phyloP scores from a whole-genome alignment of 768 basidiomycete species.

The Antrodiella citrinella region DNA sequence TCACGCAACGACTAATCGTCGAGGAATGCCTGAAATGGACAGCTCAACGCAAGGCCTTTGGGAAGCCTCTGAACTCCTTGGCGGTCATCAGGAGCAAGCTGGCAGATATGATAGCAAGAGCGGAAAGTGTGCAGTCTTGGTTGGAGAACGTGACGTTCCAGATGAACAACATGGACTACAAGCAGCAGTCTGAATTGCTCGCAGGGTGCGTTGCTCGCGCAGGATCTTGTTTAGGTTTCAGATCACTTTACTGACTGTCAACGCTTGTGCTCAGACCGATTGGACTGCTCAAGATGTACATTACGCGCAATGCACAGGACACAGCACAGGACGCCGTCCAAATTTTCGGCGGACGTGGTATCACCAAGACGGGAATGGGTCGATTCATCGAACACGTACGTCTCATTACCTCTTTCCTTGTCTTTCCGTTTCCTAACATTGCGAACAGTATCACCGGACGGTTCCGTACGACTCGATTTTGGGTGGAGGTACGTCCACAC shows the following conservation, averaged over 20 bases:
- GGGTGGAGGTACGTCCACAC: slow-evolving; percentile 27
- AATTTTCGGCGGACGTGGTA: slow-evolving; percentile 81
- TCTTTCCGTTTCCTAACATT: neutral
- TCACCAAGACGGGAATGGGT: slow-evolving; percentile 80
- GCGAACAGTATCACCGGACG: slow-evolving; percentile 31
- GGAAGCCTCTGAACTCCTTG: slow-evolving; percentile 76
- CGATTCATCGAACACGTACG: slow-evolving; percentile 62
- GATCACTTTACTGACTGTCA: neutral
- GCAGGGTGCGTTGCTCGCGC: neutral
- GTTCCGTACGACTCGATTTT: slow-evolving; percentile 34
- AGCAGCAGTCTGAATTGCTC: neutral
- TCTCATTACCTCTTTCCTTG: slow-evolving; percentile 7
- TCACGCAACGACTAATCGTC: slow-evolving; percentile 56
- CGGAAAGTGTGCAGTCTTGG: slow-evolving; percentile 78
- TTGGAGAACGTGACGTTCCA: slow-evolving; percentile 82
- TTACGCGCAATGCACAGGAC: slow-evolving; percentile 68
- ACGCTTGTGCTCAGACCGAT: slow-evolving; percentile 36
- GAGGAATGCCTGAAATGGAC: slow-evolving; percentile 92
- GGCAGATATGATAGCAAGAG: slow-evolving; percentile 80
- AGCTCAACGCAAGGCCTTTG: slow-evolving; percentile 84
- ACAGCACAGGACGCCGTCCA: slow-evolving; percentile 83
- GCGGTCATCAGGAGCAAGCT: slow-evolving; percentile 85
- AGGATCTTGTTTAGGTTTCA: neutral
- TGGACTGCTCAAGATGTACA: slow-evolving; percentile 71
- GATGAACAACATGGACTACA: slow-evolving; percentile 64